These are phyloP conservation scores for Cynara cardunculus DNA, from an alignment of 129 eudicot genomes.

Conservation along the genomic window DNA sequence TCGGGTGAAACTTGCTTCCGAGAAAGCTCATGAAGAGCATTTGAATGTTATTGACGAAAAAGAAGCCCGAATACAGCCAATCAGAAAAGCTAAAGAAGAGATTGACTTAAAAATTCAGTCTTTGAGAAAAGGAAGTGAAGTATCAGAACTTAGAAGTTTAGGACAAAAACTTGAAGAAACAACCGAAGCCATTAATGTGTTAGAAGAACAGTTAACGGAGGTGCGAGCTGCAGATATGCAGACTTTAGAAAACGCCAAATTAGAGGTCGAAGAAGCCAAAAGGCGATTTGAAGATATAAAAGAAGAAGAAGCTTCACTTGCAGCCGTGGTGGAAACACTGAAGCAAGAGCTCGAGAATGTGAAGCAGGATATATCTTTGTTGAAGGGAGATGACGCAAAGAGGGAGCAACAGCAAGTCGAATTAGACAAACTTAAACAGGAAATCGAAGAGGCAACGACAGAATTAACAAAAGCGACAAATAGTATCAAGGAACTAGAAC, in stretches of 20 bases:
- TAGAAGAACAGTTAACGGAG: constrained; percentile 51
- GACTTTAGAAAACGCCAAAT: constrained; percentile 22
- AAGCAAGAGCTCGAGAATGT: constrained; percentile 49
- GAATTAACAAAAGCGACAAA: constrained; percentile 29
- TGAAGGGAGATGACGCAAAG: constrained; percentile 36
- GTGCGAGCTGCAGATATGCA: constrained; percentile 48
- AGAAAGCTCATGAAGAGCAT: constrained; percentile 49
- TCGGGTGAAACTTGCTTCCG: constrained; percentile 48
- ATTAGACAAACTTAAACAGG: constrained; percentile 42
- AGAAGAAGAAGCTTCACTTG: constrained; percentile 42
- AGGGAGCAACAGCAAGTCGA: constrained; percentile 44
- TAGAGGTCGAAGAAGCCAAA: constrained; percentile 53
- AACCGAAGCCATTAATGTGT: constrained; percentile 41
- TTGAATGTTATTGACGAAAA: constrained; percentile 38
- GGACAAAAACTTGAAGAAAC: constrained; percentile 55
- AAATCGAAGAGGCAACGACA: constrained; percentile 40
- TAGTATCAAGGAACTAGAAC: constrained; percentile 34
- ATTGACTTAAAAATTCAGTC: constrained; percentile 33
- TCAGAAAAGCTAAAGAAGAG: constrained; percentile 39
- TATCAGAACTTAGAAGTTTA: constrained; percentile 29
- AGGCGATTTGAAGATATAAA: constrained; percentile 32
- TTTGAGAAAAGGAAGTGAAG: constrained; percentile 36
- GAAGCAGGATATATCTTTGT: constrained; percentile 37
- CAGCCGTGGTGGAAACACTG: constrained; percentile 36
- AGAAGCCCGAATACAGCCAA: constrained; percentile 28